A percentile compares a stretch with the other conserved stretches of the same genome.
These are phyloP conservation scores for Chenopodium suecicum DNA, from an alignment of 148 eudicot species.

Conservation along the genomic window DNA sequence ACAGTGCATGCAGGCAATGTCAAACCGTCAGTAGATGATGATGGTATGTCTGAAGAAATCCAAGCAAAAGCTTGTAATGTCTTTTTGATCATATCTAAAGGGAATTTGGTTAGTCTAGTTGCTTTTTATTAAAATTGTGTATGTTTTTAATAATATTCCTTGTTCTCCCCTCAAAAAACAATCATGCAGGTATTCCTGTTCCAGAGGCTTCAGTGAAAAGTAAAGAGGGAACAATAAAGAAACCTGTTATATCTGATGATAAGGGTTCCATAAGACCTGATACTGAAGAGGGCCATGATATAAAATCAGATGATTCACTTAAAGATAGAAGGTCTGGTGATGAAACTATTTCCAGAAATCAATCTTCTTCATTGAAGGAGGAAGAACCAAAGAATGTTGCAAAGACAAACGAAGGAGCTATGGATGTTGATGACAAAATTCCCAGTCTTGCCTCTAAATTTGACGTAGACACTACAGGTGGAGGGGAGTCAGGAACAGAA, in stretches of 20 bases:
- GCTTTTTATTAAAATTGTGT: too few species aligned
- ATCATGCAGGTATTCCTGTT: slow-evolving; percentile 7
- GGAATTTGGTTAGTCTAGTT: background rate
- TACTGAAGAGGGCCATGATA: slow-evolving; percentile 13
- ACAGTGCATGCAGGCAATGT: background rate
- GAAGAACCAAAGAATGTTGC: slow-evolving; percentile 23
- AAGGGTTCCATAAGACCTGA: slow-evolving; percentile 20
- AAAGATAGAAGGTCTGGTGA: slow-evolving; percentile 13
- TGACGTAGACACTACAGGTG: slow-evolving; percentile 47
- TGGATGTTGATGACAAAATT: slow-evolving; percentile 17
- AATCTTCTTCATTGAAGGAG: slow-evolving; percentile 30
- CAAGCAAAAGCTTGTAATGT: slow-evolving; percentile 6
- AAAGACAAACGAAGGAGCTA: background rate
- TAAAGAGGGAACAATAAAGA: slow-evolving; percentile 5
- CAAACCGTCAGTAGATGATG: slow-evolving; percentile 14
- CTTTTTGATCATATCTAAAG: background rate
- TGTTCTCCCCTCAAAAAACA: background rate
- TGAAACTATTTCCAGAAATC: slow-evolving; percentile 20
- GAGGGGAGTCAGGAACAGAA: slow-evolving; percentile 56
- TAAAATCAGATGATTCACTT: slow-evolving; percentile 19
- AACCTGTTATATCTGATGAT: slow-evolving; percentile 17
- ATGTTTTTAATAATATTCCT: background rate
- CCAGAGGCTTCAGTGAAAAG: slow-evolving; percentile 11
- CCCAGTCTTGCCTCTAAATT: slow-evolving; percentile 20
- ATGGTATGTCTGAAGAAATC: slow-evolving; percentile 11